Evolutionary conservation across 2,329 filamentous ascomycete genomes (phyloP).

Genomic region (Canariomyces notabilis): DNA sequence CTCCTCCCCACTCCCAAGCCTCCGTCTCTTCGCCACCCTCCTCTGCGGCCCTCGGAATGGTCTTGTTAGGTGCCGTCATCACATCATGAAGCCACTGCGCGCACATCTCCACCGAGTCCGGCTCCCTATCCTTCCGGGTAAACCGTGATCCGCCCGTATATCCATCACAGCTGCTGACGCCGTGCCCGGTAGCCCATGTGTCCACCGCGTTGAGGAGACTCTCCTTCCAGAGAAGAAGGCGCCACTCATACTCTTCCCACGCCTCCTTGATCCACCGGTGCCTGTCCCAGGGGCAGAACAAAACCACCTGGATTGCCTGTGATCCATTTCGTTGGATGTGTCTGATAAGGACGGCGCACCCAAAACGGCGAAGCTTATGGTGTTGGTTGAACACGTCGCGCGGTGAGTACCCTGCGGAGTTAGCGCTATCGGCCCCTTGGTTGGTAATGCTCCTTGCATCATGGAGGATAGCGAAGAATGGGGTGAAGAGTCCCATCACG

Average conservation of each 20-base stretch:
- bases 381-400: neutral
- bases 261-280: neutral
- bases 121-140: neutral
- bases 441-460: neutral
- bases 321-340: neutral
- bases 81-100: neutral
- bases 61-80: neutral
- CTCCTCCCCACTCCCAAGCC: neutral
- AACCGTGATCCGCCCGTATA: neutral
- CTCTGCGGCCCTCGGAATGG: neutral
- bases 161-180: neutral
- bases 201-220: neutral
- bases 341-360: neutral
- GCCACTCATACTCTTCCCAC: neutral
- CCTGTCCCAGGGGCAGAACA: slow-evolving; percentile 2
- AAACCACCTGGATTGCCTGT: neutral
- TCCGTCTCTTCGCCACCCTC: neutral
- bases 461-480: neutral
- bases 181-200: neutral
- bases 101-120: slow-evolving; percentile 4
- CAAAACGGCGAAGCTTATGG: neutral
- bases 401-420: too few species aligned
- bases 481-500: neutral
- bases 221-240: slow-evolving; percentile 1
- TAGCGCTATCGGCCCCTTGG: neutral